Evolutionary conservation across 305 asterid genomes (phyloP).

Genomic region (Plantago rigida): DNA sequence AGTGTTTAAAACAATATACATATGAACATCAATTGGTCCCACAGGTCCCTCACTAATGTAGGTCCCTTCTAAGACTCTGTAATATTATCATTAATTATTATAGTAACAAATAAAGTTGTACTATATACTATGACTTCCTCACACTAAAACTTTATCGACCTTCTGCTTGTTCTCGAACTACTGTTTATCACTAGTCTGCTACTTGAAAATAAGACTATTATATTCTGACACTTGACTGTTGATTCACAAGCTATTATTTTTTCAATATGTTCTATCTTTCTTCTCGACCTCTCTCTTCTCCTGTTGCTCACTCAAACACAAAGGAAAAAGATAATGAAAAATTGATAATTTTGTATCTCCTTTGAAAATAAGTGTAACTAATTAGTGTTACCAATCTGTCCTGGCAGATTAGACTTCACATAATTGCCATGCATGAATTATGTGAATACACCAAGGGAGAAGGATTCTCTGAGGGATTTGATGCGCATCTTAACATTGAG

Average conservation of each 20-base stretch:
- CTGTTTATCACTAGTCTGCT: not conserved
- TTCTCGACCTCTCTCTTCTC: not conserved
- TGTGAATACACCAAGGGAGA: slow-evolving; percentile 96
- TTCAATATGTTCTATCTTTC: too few species aligned
- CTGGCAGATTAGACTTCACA: slow-evolving; percentile 93
- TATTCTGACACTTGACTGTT: not conserved
- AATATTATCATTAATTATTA: too few species aligned
- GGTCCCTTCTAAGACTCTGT: too few species aligned
- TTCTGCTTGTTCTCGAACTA: not conserved
- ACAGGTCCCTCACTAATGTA: not conserved
- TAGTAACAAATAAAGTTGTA: not conserved
- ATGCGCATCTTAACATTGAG: slow-evolving; percentile 97
- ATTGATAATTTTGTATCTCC: not conserved
- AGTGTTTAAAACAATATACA: too few species aligned
- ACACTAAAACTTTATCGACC: not conserved
- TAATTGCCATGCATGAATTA: slow-evolving; percentile 95
- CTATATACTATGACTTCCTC: not conserved
- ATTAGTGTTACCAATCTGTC: slow-evolving; percentile 21
- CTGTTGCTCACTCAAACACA: not conserved
- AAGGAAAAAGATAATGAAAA: not conserved
- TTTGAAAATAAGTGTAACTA: slow-evolving; percentile 19
- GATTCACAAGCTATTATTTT: not conserved
- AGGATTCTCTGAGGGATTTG: slow-evolving; percentile 99
- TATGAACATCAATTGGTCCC: too few species aligned
- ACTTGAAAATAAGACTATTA: not conserved